phyloP scores from a whole-genome alignment of 306 rosid species.

The Mucuna pruriens region DNA sequence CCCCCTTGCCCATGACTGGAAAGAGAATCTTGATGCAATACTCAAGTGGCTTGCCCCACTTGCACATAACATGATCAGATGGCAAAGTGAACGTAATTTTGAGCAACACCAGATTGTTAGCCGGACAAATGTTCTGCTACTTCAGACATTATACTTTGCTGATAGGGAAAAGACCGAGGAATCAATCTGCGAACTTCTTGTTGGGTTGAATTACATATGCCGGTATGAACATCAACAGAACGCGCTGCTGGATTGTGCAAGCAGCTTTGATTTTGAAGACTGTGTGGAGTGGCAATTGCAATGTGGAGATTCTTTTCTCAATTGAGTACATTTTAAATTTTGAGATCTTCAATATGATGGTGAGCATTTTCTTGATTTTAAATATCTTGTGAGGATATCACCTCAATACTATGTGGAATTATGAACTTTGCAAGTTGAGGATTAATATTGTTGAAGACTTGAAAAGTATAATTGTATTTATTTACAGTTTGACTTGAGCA shows the following conservation, averaged over 20 bases:
- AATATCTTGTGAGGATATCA: constrained; percentile 38
- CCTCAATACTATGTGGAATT: constrained; percentile 47
- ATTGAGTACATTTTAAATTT: constrained; percentile 49
- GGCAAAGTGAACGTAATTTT: constrained; percentile 91
- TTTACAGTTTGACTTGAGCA: constrained; percentile 51
- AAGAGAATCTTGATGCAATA: constrained; percentile 79
- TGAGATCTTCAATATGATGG: constrained; percentile 42
- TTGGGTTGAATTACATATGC: constrained; percentile 88
- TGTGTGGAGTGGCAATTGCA: constrained; percentile 93
- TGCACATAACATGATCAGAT: constrained; percentile 87
- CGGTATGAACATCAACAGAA: constrained; percentile 91
- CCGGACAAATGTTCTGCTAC: constrained; percentile 72
- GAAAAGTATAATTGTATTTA: constrained; percentile 42
- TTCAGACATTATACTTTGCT: constrained; percentile 81
- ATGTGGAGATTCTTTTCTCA: constrained; percentile 71
- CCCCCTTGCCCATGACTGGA: constrained; percentile 94
- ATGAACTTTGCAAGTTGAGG: constrained; percentile 45
- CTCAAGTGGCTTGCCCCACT: constrained; percentile 80
- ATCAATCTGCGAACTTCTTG: constrained; percentile 75
- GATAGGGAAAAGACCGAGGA: constrained; percentile 75
- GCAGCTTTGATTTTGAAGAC: constrained; percentile 92
- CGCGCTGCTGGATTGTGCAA: constrained; percentile 82
- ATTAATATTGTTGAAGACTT: constrained; percentile 32
- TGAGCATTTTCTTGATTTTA: constrained; percentile 48
- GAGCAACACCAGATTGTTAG: constrained; percentile 83